Base-by-base conservation (phyloP, 2,329 filamentous ascomycete species). In the Fusarium tupiense region DNA sequence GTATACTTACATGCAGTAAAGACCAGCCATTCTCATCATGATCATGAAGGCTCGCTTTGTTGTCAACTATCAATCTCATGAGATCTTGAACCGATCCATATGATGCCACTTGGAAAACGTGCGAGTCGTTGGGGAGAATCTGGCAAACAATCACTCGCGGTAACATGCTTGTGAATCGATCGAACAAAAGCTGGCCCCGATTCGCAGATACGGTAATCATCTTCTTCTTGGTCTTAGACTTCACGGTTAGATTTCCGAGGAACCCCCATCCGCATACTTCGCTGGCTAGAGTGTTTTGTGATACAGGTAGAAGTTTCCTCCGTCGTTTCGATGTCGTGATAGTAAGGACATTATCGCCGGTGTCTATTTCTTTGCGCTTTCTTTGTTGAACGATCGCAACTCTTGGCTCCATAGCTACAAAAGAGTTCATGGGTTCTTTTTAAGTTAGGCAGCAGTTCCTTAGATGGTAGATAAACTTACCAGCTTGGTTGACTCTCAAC, bases 231-330 rank as follows among this genome's bases (percentile, higher is more conserved):
- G 8, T 6, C 26, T 47, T 29, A 0, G 46, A 47, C 26, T 29
- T 47, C 0, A 47, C 4, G 3, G 19, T 29, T 16, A 47, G 6
- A 29, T 4, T 22, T 2, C 26, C 46, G 1, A 11, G 13, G 13
- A 47, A 47, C 6, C 6, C 19, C 9, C 13, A 47, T 3, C 46
- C 9, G 26, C 13, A 0, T 22, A 8, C 5, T 16, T 22, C 13
- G 0, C 19, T 47, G 4, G 20, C 5, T 0, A 0, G 0, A 4
- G 3, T 5, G 8, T 22, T 3, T 29, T 22, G 24, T 0, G 44
- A 16, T 0, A 3, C 6, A 0, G 24, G 8, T 0, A 47, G 0
- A 29, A 11, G 0, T 5, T 3, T 4, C 0, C 19, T 47, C 8
- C 1, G 13, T 22, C 26, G 44, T 5, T 29, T 47, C 8, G 8